Base-by-base conservation (phyloP, 2,329 filamentous ascomycete species). In the Diaporthe amygdali region DNA sequence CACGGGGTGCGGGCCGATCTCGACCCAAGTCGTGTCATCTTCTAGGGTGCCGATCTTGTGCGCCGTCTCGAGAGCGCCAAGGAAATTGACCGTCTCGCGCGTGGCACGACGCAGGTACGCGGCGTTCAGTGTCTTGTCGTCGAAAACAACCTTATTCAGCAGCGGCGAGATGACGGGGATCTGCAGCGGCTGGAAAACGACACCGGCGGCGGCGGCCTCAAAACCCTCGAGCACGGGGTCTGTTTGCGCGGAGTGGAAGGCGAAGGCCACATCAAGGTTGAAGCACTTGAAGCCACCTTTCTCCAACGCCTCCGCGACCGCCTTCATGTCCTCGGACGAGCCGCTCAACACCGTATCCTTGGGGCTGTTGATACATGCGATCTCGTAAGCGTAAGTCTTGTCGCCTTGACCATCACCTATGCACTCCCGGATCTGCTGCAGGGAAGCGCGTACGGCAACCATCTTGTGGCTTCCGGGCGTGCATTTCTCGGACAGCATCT, bases 1-100 rank as follows among this genome's bases (percentile, higher is more conserved):
- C 14, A 93, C 86, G 0, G 90, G 90, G 73, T 93, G 89, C 5
- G 92, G 90, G 1, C 92, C 92, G 71, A 94, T 83, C 76, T 94
- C 92, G 59, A 94, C 78, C 87, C 89, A 93, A 8, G 32, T 46
- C 46, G 27, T 69, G 30, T 17, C 30, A 22, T 63, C 55, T 8
- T 61, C 67, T 1, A 68, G 37, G 2, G n/a, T 52, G 5, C 39
- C 56, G 15, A 64, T 41, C 8, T 44, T 12, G 8, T 17, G 32
- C 12, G 55, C 67, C 17, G 44, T 49, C 30, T 69, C 44, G 17
- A 69, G 14, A 77, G 87, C 90, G 17, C 83, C 85, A 68, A 85
- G 81, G 78, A 94, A 93, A 78, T 93, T 86, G 72, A 94, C 92
- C 0, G 90, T 83, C 76, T 93, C 87, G 1, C 92, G 87, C 8